Evolutionary conservation across 345 rosid genomes (phyloP).

Genomic region (sweet orange (Citrus sinensis)): DVS_A1.0 CM039163.1:16172001-16172500

Average conservation of each 20-base stretch:
- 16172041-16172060: not conserved
- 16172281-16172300: slow-evolving; percentile 22
- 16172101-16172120: too few species aligned
- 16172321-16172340: too few species aligned
- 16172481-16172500: slow-evolving; percentile 47
- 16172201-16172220: slow-evolving; percentile 33
- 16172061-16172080: slow-evolving; percentile 38
- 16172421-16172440: slow-evolving; percentile 12
- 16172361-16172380: too few species aligned
- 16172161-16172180: slow-evolving; percentile 35
- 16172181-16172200: slow-evolving; percentile 43
- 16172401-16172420: too few species aligned
- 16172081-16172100: too few species aligned
- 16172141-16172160: slow-evolving; percentile 29
- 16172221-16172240: slow-evolving; percentile 38
- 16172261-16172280: slow-evolving; percentile 40
- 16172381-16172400: too few species aligned
- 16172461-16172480: slow-evolving; percentile 25
- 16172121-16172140: too few species aligned
- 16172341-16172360: too few species aligned
- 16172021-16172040: too few species aligned
- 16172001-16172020: too few species aligned
- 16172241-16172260: slow-evolving; percentile 47
- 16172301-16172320: slow-evolving; percentile 27
- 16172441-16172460: slow-evolving; percentile 26